Percentiles rank a stretch among this genome's conserved stretches.
Evolutionary conservation across 2,329 filamentous ascomycete species (phyloP).

Genomic region (Magnaporthiopsis poae): DNA sequence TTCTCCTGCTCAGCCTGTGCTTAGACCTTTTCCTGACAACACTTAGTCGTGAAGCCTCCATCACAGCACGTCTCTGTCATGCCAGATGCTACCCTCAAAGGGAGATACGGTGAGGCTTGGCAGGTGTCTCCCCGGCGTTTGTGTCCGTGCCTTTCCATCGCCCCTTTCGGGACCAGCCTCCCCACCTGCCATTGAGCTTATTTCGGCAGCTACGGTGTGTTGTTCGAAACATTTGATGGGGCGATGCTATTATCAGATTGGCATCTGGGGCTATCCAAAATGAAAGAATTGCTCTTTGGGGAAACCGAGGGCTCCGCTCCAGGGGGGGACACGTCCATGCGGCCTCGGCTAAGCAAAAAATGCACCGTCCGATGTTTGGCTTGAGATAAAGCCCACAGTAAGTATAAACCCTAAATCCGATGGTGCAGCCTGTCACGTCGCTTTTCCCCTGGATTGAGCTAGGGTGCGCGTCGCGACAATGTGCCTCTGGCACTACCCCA

Average conservation of each 20-base stretch:
- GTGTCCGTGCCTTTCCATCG: background rate
- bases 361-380: background rate
- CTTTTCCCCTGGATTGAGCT: too few species aligned
- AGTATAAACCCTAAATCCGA: background rate
- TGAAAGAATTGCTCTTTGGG: background rate
- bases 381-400: background rate
- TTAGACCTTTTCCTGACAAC: too few species aligned
- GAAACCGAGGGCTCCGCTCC: background rate
- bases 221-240: background rate
- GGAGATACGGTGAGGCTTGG: background rate
- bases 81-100: background rate
- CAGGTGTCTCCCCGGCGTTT: background rate
- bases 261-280: background rate
- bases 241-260: background rate
- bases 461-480: background rate
- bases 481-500: background rate
- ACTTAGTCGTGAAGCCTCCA: background rate
- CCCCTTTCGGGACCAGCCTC: background rate
- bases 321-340: background rate
- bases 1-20: too few species aligned
- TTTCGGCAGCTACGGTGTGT: background rate
- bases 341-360: background rate
- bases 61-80: background rate
- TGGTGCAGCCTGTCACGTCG: background rate
- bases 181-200: background rate